Evolutionary conservation across 2,329 filamentous ascomycete genomes (phyloP), one percentile per base, ranked within the genome.

Genomic region (Seiridium cupressi): DNA sequence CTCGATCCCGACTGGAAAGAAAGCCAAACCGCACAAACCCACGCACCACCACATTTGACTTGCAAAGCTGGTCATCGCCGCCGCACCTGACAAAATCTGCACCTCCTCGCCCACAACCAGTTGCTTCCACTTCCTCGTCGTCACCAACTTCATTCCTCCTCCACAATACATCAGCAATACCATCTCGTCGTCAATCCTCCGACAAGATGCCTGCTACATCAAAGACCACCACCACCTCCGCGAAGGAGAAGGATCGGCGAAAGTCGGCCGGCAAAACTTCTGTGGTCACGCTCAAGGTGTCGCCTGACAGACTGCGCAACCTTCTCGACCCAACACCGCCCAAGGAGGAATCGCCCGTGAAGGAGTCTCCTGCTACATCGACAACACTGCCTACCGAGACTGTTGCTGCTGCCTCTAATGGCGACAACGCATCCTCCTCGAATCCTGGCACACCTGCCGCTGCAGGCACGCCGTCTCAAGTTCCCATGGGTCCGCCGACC

Each of bases 401-500:
- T 55, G 71, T 73, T 59, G 71, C 76, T 46, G 67, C 75, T 59
- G 74, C 75, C 62, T 78, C 80, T 36, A 82, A 80, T 66, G 79
- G 78, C 59, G 85, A 87, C 63, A 83, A 81, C 72, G 82, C 80
- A 60, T 81, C 83, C 63, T 84, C 87, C 67, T 88, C 86, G 32
- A 84, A 80, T 64, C 80, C 84, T 26, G 82, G 83, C 47, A 89
- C 86, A 13, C 86, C 86, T 11, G 81, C 78, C 31, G 75, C 81
- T 46, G 81, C 77, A 51, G 82, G 80, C 65, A 87, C 85, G 10
- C 84, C 85, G 5, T 82, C 76, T 32, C 79, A 84, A 32, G 74
- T 79, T 5, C 73, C 74, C 62, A 88, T 89, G 85, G 84, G 81
- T 4, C 86, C 86, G 53, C 86, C 85, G 42, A 73, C 75, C 51